Evolutionary conservation across 2,329 filamentous ascomycete genomes (phyloP).

Genomic region (Purpureocillium lavendulum): DNA sequence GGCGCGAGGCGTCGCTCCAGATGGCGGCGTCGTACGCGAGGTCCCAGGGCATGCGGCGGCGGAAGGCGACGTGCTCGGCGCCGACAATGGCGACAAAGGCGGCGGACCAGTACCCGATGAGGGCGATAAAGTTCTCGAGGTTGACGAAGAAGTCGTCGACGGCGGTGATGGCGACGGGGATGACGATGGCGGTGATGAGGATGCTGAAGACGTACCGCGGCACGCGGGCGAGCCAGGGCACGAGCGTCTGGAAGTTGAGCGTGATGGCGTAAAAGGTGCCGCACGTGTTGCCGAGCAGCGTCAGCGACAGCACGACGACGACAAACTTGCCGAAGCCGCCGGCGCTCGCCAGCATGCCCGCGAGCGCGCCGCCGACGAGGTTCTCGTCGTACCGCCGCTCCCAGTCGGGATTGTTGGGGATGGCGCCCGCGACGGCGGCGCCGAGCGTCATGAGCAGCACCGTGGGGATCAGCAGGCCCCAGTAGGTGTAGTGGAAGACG

Average conservation of each 20-base stretch:
- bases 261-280: conserved; percentile 55
- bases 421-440: conserved; percentile 54
- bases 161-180: conserved; percentile 48
- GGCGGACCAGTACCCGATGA: conserved; percentile 52
- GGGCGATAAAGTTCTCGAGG: conserved; percentile 46
- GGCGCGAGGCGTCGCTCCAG: conserved; percentile 36
- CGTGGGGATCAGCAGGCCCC: conserved; percentile 45
- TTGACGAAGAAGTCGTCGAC: conserved; percentile 48
- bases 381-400: conserved; percentile 42
- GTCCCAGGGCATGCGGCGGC: conserved; percentile 28
- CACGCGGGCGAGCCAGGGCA: conserved; percentile 45
- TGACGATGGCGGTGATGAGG: conserved; percentile 49
- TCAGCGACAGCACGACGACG: conserved; percentile 48
- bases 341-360: conserved; percentile 48
- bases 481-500: conserved; percentile 48
- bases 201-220: conserved; percentile 51
- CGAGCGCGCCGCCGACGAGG: conserved; percentile 49
- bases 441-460: conserved; percentile 54
- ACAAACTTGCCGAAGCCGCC: conserved; percentile 56
- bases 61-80: conserved; percentile 40
- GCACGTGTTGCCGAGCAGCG: conserved; percentile 49
- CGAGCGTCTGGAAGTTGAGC: conserved; percentile 55
- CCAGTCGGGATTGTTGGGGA: conserved; percentile 46
- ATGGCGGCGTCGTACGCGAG: conserved; percentile 33
- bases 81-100: conserved; percentile 43